Conservation (phyloP, 2,329 filamentous ascomycete species). For the Fusarium begoniae region DNA sequence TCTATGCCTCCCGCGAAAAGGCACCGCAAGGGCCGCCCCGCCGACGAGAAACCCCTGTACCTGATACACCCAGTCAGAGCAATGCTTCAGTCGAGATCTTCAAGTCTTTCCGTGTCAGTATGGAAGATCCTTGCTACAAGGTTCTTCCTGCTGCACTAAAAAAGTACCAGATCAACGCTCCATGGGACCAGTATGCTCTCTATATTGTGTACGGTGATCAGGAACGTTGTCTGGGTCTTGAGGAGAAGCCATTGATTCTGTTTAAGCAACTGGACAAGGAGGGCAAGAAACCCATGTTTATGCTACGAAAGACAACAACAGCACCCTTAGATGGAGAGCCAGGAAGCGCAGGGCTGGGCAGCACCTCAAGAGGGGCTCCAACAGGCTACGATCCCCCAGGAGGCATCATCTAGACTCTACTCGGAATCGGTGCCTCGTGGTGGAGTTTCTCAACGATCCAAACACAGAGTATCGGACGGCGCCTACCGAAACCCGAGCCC, state of each 20-base stretch:
- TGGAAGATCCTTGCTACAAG: constrained; percentile 98
- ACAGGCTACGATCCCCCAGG: constrained; percentile 66
- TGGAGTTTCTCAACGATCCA: constrained; percentile 3
- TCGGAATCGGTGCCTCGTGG: not conserved
- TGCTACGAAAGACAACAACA: constrained; percentile 78
- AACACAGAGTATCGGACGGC: constrained; percentile 16
- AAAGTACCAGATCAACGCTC: constrained; percentile 98
- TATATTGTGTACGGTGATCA: constrained; percentile 99
- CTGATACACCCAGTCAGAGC: constrained; percentile 66
- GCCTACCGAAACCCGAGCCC: constrained; percentile 34
- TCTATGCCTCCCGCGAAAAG: constrained; percentile 47
- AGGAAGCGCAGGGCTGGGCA: constrained; percentile 63
- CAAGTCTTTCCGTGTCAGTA: constrained; percentile 97
- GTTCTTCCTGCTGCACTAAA: constrained; percentile 94
- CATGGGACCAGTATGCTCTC: constrained; percentile 95
- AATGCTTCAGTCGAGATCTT: constrained; percentile 88
- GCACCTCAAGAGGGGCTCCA: constrained; percentile 55
- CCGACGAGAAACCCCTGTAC: constrained; percentile 68
- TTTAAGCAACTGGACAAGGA: constrained; percentile 98
- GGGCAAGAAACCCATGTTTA: constrained; percentile 99
- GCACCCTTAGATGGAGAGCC: constrained; percentile 62
- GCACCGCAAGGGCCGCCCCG: constrained; percentile 55
- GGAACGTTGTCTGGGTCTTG: constrained; percentile 88
- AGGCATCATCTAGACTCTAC: constrained; percentile 61
- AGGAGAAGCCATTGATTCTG: constrained; percentile 92